Base-by-base conservation (phyloP, 1,284 basidiomycete species). In the Anthracocystis setariae region DNA sequence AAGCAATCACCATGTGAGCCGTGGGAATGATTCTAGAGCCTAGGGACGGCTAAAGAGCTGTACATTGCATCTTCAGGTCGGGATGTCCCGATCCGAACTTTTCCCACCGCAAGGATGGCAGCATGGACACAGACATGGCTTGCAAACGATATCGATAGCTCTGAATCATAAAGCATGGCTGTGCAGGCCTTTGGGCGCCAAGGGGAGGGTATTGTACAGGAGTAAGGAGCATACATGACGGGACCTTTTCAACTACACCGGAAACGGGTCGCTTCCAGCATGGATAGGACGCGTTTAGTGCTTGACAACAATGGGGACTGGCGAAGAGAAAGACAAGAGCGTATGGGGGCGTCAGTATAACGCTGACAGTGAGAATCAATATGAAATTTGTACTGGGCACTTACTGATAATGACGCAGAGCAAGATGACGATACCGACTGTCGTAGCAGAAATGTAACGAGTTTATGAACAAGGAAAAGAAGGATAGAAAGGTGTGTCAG, bases 331-430 rank as follows among this genome's bases (percentile, higher is more conserved):
- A 42, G 18, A 7, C 10, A 40, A 37, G 24, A 27, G 29, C 24
- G 25, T 9, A 27, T 37, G 10, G 24, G 21, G n/a, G 48, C 15
- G 9, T 20, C 33, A n/a, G 29, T 21, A 20, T 17, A 23, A 33
- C 29, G n/a, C 25, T 17, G 12, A 33, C 40, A 15, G 18, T 17
- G 21, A 33, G 39, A 13, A 10, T 10, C 12, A 29, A 33, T 12
- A 37, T 20, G 25, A 25, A n/a, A 25, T n/a, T 32, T 9, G 13
- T 23, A 18, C 33, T 18, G 20, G 21, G 33, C 37, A 78, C 78
- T 74, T 46, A 80, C 77, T 78, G 71, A 82, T 79, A 65, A 82
- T 82, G 43, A 82, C 69, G 60, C 76, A 77, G 40, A 82, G 74
- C 21, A 82, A 59, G 52, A 79, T 78, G 58, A 82, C 57, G 61